Conservation (phyloP, 2,329 filamentous ascomycete genomes). For the Exophiala alcalophila region DNA sequence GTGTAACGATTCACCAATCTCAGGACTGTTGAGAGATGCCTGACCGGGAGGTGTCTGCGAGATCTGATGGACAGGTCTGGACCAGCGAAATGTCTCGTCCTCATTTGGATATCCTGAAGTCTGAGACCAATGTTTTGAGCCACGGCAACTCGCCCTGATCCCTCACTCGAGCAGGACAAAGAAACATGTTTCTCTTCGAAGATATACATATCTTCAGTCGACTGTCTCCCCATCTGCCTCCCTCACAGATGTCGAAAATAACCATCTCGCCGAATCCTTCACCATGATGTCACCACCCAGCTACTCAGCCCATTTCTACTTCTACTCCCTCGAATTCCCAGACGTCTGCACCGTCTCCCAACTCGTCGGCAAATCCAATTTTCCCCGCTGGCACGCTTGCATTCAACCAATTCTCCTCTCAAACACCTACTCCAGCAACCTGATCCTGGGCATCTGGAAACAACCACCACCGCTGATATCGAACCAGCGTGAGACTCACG, state of each 20-base stretch:
- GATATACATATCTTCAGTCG: background rate
- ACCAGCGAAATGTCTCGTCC: too few relatives aligned
- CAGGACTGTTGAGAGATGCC: too few relatives aligned
- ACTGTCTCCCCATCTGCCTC: too few relatives aligned
- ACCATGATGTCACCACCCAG: too few relatives aligned
- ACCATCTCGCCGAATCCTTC: too few relatives aligned
- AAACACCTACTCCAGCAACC: slow-evolving; percentile 10
- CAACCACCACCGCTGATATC: slow-evolving; percentile 6
- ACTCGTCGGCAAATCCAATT: slow-evolving; percentile 24
- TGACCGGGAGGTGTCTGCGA: too few relatives aligned
- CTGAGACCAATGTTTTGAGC: slow-evolving; percentile 1
- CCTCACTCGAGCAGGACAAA: background rate
- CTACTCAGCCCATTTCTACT: too few relatives aligned
- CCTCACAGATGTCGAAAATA: too few relatives aligned
- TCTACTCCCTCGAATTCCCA: slow-evolving; percentile 10
- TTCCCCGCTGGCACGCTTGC: slow-evolving; percentile 16
- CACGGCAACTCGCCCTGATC: background rate
- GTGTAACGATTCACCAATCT: too few relatives aligned
- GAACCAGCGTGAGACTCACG: background rate
- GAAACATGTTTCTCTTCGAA: background rate
- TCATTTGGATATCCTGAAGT: too few relatives aligned
- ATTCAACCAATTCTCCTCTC: slow-evolving; percentile 22
- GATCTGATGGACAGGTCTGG: too few relatives aligned
- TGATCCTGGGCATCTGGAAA: slow-evolving; percentile 21
- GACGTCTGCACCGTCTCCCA: slow-evolving; percentile 5